These are phyloP conservation scores for Ceratocystis huliohia DNA, from an alignment of 2,329 filamentous ascomycete genomes.

Conservation along the genomic window DNA sequence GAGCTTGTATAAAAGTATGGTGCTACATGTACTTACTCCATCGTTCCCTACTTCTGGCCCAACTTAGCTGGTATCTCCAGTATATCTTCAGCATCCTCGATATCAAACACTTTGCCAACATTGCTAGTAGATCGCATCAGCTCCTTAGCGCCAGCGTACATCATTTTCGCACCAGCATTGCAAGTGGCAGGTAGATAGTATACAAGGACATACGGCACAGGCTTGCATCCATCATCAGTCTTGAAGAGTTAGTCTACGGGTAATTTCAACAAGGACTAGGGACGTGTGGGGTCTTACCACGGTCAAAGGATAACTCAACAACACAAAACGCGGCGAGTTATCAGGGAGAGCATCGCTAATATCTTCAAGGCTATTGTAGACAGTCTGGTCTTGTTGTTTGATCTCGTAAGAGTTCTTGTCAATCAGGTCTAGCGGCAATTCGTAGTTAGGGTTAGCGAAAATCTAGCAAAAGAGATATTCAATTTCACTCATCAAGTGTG, in stretches of 20 bases:
- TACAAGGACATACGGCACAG: slow-evolving; percentile 85
- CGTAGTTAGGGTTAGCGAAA: slow-evolving; percentile 9
- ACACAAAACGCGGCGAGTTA: slow-evolving; percentile 75
- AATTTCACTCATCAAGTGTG: not conserved
- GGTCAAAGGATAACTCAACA: slow-evolving; percentile 83
- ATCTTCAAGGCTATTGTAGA: slow-evolving; percentile 70
- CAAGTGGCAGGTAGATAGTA: slow-evolving; percentile 91
- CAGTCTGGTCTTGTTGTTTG: slow-evolving; percentile 59
- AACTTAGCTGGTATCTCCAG: slow-evolving; percentile 63
- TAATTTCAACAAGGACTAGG: not conserved
- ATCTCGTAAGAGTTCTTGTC: slow-evolving; percentile 86
- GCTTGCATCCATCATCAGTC: slow-evolving; percentile 70
- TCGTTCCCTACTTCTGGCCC: slow-evolving; percentile 25
- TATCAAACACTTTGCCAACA: slow-evolving; percentile 76
- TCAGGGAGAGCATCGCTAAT: slow-evolving; percentile 84
- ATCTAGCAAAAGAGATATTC: not conserved
- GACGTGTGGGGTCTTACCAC: slow-evolving; percentile 43
- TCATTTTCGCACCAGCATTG: slow-evolving; percentile 76
- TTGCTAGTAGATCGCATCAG: slow-evolving; percentile 87
- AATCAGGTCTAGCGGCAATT: slow-evolving; percentile 58
- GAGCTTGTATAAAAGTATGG: not conserved
- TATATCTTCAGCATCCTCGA: slow-evolving; percentile 67
- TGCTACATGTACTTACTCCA: not conserved
- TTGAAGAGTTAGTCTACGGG: slow-evolving; percentile 28
- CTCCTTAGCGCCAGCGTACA: slow-evolving; percentile 93